Conservation (phyloP, 345 rosid genomes). For the Bruguiera sexangula region DNA sequence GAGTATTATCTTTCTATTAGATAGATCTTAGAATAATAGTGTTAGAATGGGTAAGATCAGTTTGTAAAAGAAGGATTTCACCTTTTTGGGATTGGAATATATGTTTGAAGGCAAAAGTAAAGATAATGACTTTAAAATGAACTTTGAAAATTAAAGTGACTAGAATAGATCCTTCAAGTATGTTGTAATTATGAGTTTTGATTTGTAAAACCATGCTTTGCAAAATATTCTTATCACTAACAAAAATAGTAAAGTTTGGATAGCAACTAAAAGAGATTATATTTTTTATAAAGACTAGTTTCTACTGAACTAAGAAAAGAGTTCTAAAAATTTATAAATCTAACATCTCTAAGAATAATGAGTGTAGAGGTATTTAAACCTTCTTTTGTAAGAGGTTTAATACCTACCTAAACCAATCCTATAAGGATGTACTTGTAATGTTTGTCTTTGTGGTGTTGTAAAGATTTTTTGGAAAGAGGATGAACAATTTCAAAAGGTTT, state of each 20-base stretch:
- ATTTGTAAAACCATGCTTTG: not conserved
- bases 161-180: not conserved
- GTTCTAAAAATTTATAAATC: not conserved
- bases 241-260: not conserved
- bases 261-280: not conserved
- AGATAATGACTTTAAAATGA: not conserved
- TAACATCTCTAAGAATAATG: not conserved
- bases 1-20: not conserved
- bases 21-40: not conserved
- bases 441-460: no score
- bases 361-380: not conserved
- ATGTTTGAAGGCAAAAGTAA: not conserved
- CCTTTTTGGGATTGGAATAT: not conserved
- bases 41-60: not conserved
- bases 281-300: not conserved
- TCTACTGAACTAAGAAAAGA: not conserved
- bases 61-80: not conserved
- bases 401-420: no score
- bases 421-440: no score
- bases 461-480: no score
- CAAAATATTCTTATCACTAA: not conserved
- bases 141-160: not conserved
- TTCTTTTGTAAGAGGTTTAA: not conserved
- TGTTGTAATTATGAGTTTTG: not conserved
- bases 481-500: no score